These are phyloP conservation scores for Ustilago loliicola DNA, from an alignment of 1,284 basidiomycete genomes.

Conservation along the genomic window DNA sequence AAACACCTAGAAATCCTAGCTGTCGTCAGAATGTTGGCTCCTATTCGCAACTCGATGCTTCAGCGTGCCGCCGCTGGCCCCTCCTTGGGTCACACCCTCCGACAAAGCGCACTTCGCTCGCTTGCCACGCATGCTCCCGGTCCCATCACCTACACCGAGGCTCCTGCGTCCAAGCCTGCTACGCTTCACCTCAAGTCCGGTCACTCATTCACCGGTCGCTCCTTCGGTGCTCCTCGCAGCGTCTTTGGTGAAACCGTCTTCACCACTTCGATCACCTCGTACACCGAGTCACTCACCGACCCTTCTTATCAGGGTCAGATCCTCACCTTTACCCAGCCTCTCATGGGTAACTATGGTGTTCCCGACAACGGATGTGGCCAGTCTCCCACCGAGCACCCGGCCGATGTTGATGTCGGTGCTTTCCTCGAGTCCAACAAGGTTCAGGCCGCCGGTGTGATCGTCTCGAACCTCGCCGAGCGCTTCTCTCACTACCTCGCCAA, in stretches of 20 bases:
- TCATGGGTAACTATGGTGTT: slow-evolving; percentile 99
- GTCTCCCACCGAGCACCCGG: slow-evolving; percentile 74
- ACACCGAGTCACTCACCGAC: slow-evolving; percentile 99
- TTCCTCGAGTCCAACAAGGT: slow-evolving; percentile 87
- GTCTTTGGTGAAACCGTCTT: slow-evolving; percentile 98
- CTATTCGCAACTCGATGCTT: slow-evolving; percentile 48
- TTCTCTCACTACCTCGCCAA: slow-evolving; percentile 95
- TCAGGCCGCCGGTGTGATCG: slow-evolving; percentile 92
- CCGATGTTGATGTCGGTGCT: slow-evolving; percentile 72
- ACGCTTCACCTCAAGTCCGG: slow-evolving; percentile 93
- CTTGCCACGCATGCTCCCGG: slow-evolving; percentile 39
- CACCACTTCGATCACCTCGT: slow-evolving; percentile 97
- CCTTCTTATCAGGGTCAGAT: slow-evolving; percentile 98
- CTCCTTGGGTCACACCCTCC: slow-evolving; percentile 12
- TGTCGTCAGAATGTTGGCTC: slow-evolving; percentile 31
- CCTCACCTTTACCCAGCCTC: slow-evolving; percentile 95
- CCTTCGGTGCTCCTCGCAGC: slow-evolving; percentile 89
- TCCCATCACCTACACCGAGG: slow-evolving; percentile 61
- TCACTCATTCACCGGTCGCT: slow-evolving; percentile 87
- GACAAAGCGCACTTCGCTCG: slow-evolving; percentile 25
- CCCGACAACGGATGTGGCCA: slow-evolving; percentile 77
- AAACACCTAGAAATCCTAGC: background rate
- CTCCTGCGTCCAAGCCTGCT: slow-evolving; percentile 76
- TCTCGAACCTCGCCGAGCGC: slow-evolving; percentile 92
- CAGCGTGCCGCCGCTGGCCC: slow-evolving; percentile 33